Percentiles rank a stretch among this genome's conserved stretches.
phyloP scores from a whole-genome alignment of 768 basidiomycete genomes.

The Rhodotorula graminis region DNA sequence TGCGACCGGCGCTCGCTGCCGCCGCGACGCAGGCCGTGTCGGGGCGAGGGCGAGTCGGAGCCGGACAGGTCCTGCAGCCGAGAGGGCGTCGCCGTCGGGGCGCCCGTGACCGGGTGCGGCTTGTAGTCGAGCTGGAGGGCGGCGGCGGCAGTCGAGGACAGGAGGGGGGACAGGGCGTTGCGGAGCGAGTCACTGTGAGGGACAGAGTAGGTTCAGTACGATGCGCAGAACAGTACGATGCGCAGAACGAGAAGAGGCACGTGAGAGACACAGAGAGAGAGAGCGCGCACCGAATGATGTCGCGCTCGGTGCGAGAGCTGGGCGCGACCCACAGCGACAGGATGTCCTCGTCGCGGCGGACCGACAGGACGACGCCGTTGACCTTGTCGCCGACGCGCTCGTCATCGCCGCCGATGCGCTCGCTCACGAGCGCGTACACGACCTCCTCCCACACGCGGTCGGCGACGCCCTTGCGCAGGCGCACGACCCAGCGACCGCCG shows the following conservation, averaged over 20 bases:
- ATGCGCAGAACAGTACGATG: no score
- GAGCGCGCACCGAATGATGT: constrained; percentile 68
- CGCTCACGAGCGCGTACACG: constrained; percentile 34
- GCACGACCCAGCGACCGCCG: constrained; percentile 93
- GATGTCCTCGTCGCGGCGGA: constrained; percentile 88
- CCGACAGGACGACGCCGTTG: constrained; percentile 91
- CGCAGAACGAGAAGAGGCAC: no score
- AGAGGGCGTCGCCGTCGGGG: background rate
- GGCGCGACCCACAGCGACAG: constrained; percentile 85
- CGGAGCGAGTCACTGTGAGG: constrained; percentile 30
- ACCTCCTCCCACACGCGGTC: constrained; percentile 89
- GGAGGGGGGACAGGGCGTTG: constrained; percentile 22
- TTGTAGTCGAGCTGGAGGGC: constrained; percentile 39
- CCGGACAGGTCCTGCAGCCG: background rate
- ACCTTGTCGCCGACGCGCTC: constrained; percentile 53
- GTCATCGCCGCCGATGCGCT: constrained; percentile 28
- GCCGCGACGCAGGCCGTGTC: background rate
- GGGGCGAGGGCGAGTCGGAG: constrained; percentile 3
- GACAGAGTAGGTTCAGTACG: no score
- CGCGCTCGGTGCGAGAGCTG: constrained; percentile 68
- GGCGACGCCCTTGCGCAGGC: constrained; percentile 81
- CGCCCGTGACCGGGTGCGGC: constrained; percentile 33
- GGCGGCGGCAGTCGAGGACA: constrained; percentile 14
- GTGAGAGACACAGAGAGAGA: no score
- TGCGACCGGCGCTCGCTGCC: background rate